phyloP scores from a whole-genome alignment of 257 asterid species.

The Orobanche coerulescens region DNA sequence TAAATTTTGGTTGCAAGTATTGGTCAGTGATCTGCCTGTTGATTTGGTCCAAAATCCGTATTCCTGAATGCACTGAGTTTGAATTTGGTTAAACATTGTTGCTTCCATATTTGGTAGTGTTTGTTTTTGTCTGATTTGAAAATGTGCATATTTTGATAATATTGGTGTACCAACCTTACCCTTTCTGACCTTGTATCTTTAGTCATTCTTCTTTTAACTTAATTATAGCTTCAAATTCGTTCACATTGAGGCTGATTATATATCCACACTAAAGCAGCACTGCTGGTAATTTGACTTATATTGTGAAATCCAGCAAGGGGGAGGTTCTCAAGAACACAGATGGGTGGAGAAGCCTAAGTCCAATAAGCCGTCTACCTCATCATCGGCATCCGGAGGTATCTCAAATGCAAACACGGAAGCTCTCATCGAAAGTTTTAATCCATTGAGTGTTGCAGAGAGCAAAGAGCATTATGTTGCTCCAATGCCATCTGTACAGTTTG shows the following conservation, averaged over 20 bases:
- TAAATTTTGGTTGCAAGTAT: background rate
- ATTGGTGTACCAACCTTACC: background rate
- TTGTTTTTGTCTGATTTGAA: background rate
- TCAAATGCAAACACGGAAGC: slow-evolving; percentile 39
- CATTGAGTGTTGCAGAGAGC: slow-evolving; percentile 44
- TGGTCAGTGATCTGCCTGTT: background rate
- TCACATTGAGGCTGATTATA: background rate
- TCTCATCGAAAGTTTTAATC: slow-evolving; percentile 29
- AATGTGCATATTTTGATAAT: background rate
- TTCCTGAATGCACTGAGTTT: background rate
- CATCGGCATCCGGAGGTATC: slow-evolving; percentile 27
- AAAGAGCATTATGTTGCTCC: slow-evolving; percentile 34
- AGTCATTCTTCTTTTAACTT: background rate
- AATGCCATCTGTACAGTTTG: slow-evolving; percentile 34
- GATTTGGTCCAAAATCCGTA: background rate
- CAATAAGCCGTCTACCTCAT: slow-evolving; percentile 22
- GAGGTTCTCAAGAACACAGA: slow-evolving; percentile 34
- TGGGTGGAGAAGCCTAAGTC: slow-evolving; percentile 49
- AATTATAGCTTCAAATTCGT: background rate
- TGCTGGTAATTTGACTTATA: slow-evolving; percentile 8
- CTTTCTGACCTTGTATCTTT: background rate
- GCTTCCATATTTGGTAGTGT: background rate
- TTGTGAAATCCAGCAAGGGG: slow-evolving; percentile 41
- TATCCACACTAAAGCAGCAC: background rate
- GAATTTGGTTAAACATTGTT: background rate